Percentiles rank a stretch among this genome's conserved stretches.
phyloP scores from a whole-genome alignment of 768 basidiomycete genomes.

The Trametes cubensis region DNA sequence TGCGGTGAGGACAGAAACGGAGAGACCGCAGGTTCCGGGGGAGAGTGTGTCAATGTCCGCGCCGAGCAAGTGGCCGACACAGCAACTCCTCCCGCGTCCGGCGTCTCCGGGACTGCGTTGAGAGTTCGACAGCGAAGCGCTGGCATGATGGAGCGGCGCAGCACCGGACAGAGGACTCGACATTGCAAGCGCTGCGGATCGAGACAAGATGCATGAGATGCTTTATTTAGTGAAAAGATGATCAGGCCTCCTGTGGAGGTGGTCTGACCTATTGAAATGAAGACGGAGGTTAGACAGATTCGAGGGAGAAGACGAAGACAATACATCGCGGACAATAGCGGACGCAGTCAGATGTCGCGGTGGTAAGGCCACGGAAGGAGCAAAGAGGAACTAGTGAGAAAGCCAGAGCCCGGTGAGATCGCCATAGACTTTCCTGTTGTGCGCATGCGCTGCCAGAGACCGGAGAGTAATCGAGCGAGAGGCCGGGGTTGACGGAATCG shows the following conservation, averaged over 20 bases:
- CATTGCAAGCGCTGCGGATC: neutral
- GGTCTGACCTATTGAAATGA: slow-evolving; percentile 16
- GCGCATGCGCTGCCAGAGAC: neutral
- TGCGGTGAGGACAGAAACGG: neutral
- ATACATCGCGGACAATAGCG: slow-evolving; percentile 13
- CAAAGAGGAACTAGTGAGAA: neutral
- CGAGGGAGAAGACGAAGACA: slow-evolving; percentile 11
- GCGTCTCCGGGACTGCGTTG: neutral
- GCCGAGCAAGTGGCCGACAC: neutral
- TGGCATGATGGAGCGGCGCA: slow-evolving; percentile 7
- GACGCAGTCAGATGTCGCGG: slow-evolving; percentile 12
- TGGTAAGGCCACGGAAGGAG: neutral
- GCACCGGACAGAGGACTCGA: neutral
- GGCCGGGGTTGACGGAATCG: neutral
- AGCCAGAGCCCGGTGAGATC: neutral
- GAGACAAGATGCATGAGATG: neutral
- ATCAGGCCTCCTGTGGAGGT: slow-evolving; percentile 11
- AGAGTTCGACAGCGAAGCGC: slow-evolving; percentile 9
- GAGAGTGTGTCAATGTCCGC: neutral
- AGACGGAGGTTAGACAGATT: slow-evolving; percentile 9
- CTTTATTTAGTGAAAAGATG: neutral
- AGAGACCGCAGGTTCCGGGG: neutral
- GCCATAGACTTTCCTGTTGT: neutral
- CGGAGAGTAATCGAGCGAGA: neutral
- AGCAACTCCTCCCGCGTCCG: neutral